These are phyloP conservation scores for Aspergillus arachidicola DNA, from an alignment of 2,329 filamentous ascomycete genomes.

Conservation along the genomic window DNA sequence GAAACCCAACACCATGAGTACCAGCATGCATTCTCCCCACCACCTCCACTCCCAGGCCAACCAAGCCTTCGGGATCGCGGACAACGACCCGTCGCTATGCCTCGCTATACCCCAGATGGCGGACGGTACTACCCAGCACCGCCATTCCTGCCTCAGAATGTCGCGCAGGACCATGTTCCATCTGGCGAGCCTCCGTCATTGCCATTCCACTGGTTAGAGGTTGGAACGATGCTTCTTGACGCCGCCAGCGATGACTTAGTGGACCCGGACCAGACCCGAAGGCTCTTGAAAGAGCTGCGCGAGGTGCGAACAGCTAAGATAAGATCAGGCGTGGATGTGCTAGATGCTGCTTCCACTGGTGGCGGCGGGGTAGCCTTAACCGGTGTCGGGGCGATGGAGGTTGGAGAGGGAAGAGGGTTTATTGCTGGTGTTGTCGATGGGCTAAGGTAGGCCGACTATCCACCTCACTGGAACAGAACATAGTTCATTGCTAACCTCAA, in stretches of 20 bases:
- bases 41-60: conserved; percentile 65
- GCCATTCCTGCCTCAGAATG: conserved; percentile 78
- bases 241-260: conserved; percentile 82
- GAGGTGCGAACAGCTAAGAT: conserved; percentile 91
- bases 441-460: conserved; percentile 54
- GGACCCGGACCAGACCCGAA: conserved; percentile 71
- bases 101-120: conserved; percentile 42
- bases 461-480: not conserved
- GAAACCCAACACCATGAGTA: conserved; percentile 69
- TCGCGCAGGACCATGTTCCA: conserved; percentile 64
- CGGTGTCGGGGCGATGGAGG: conserved; percentile 90
- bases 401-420: conserved; percentile 83
- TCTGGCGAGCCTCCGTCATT: conserved; percentile 49
- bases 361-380: conserved; percentile 72
- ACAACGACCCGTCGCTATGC: conserved; percentile 25
- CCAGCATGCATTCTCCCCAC: conserved; percentile 73
- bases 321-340: conserved; percentile 69
- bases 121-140: conserved; percentile 56
- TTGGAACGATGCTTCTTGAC: conserved; percentile 83
- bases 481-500: conserved; percentile 5
- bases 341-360: conserved; percentile 57
- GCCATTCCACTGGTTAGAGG: conserved; percentile 94
- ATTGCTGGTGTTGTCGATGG: conserved; percentile 85
- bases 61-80: conserved; percentile 30
- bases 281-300: conserved; percentile 76